Percentiles rank a stretch among this genome's conserved stretches.
Evolutionary conservation across 148 eudicot genomes (phyloP).

Genomic region (Arctostaphylos glauca): DNA sequence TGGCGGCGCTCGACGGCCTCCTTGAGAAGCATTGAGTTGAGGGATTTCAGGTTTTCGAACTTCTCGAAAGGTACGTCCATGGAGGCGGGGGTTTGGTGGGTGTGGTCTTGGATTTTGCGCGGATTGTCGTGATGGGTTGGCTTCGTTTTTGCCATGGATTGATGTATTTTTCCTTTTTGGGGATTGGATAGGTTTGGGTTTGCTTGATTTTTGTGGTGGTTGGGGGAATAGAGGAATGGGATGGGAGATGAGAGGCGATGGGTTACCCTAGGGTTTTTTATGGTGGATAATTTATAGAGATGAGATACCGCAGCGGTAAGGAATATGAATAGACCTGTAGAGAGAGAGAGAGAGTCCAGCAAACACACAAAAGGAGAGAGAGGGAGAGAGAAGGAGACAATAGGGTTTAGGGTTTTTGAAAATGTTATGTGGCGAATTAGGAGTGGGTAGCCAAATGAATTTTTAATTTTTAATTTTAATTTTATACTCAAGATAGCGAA

Average conservation of each 20-base stretch:
- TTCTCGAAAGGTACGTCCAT: constrained; percentile 38
- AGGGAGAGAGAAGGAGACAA: neutral
- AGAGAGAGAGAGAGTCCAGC: neutral
- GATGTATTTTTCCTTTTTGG: neutral
- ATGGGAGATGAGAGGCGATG: constrained; percentile 19
- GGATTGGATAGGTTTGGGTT: neutral
- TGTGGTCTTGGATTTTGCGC: constrained; percentile 19
- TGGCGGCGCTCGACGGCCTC: too few species aligned
- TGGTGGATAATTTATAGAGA: neutral
- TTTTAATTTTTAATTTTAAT: too few species aligned
- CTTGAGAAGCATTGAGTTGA: too few species aligned
- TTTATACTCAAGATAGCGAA: too few species aligned
- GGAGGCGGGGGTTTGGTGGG: constrained; percentile 20
- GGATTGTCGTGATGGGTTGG: constrained; percentile 30
- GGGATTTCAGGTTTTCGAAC: too few species aligned
- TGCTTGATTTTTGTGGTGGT: neutral
- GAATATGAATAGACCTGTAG: neutral
- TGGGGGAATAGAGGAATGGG: constrained; percentile 13
- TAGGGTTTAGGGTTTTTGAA: neutral
- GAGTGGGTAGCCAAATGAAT: too few species aligned
- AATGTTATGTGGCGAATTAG: neutral
- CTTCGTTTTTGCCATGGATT: constrained; percentile 76
- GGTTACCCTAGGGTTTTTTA: constrained; percentile 21
- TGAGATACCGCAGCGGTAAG: neutral
- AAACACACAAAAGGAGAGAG: neutral